Evolutionary conservation across 202 grass and related monocot genomes (phyloP), one percentile per base, ranked within the genome.

Genomic region (Elaeis oleifera): DNA sequence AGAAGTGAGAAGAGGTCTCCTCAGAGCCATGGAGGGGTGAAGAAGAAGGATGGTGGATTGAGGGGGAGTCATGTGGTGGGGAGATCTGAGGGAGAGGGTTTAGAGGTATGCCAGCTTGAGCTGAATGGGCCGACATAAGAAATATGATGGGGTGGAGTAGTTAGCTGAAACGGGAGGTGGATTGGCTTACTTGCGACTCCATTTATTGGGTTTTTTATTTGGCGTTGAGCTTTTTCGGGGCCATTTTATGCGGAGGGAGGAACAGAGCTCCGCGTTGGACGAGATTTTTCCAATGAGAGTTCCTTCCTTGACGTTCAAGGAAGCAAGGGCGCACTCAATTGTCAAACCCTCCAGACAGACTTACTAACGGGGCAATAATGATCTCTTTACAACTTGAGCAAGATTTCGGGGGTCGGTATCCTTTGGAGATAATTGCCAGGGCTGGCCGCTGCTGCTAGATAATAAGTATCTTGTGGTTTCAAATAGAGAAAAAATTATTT

Each of bases 151-250:
- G 52, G 51, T 21, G 65, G 17, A 19, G 24, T 18, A 9, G 18
- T 16, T 31, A 1, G 23, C 5, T 20, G 13, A 32, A 11, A 49
- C 11, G 60, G 22, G 24, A 52, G 72, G 61, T 53, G 50, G 55
- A 72, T 50, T 84, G 81, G 82, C 80, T 89, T 89, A 64, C 54
- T 59, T 58, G 64, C 58, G 82, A 86, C 90, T 95, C 85, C 69
- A 87, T 53, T 78, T 49, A 61, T 79, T 55, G 80, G 74, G 65
- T 65, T 83, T 66, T 61, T 48, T 50, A 50, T 44, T 60, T 36
- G 24, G 9, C 58, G 39, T 72, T 26, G 68, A 79, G 76, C 27
- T 61, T 55, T 82, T 72, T 72, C 16, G 68, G 79, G 62, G 67
- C 68, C 54, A 68, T 68, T 54, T 68, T 67, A 23, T 71, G 62